Base-by-base conservation (phyloP, 208 protist species). In the Naegleria lovaniensis region DNA sequence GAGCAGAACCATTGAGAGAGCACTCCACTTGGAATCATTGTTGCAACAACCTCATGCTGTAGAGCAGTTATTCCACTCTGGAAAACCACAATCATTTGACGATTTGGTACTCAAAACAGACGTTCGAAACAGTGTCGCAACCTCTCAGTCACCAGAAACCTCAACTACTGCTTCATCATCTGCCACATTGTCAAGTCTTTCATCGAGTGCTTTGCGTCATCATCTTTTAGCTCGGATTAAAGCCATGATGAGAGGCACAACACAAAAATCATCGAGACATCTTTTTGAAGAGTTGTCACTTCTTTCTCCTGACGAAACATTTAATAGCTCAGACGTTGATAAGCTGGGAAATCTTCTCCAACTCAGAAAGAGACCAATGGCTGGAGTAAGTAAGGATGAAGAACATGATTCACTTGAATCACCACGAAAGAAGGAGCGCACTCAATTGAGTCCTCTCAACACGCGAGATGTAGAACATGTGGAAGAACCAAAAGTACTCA, bases 1-100 rank as follows among this genome's bases (percentile, higher is more conserved):
- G 29, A 36, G 29, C n/a, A 79, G 67, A 79, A 79, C 67, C n/a
- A 79, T 79, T 79, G 67, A 79, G n/a, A 79, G 25, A 79, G 67
- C 67, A 13, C 9, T 79, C 0, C 25, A 29, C 7, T 79, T 79
- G n/a, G 67, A 79, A 36, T 36, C 29, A 7, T 33, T 36, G 29
- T 36, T 79, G n/a, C 16, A 79, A 15, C 16, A 79, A 79, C 29
- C 29, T 13, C 9, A 11, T 13, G 25, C 9, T 36, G 29, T 36
- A 36, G 29, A 79, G 16, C 19, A 33, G 19, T 79, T 79, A 79
- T 79, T 79, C 29, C 19, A 19, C 7, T 79, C 29, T 9, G 67
- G 67, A 79, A 79, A 79, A 36, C 67, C 67, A 36, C 29, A 36
- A 79, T 36, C 67, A 7, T 36, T 79, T 79, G 7, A 36, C 9